Percentiles rank a stretch among this genome's conserved stretches.
Conservation (phyloP, 352 stramenopile genomes). For the Globisporangium iwayamae region DNA sequence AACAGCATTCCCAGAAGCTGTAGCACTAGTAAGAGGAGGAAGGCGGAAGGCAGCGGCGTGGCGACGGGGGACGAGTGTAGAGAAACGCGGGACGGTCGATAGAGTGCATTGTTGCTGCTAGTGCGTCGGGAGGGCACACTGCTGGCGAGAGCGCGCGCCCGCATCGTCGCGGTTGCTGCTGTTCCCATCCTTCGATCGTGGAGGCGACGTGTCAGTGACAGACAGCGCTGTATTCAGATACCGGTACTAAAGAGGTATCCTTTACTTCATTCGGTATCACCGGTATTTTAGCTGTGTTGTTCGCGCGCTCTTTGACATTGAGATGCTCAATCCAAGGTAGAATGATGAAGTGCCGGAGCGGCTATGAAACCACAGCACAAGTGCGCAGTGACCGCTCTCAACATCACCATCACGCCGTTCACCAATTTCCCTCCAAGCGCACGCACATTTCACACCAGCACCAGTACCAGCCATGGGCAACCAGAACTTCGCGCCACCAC, state of each 20-base stretch:
- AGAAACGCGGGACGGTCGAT: not conserved
- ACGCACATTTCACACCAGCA: not conserved
- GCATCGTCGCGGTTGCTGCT: not conserved
- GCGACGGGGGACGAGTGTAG: not conserved
- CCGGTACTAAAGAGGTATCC: too few relatives aligned
- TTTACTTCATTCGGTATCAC: too few relatives aligned
- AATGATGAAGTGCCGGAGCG: too few relatives aligned
- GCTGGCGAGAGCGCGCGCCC: not conserved
- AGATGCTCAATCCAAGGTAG: too few relatives aligned
- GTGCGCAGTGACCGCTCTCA: too few relatives aligned
- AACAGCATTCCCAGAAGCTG: not conserved
- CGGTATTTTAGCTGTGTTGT: too few relatives aligned
- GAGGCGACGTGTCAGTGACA: conserved; percentile 2
- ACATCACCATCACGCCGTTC: not conserved
- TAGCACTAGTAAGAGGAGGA: not conserved
- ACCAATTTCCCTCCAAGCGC: not conserved
- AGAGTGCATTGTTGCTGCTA: not conserved
- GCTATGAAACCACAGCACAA: too few relatives aligned
- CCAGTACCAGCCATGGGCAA: not conserved
- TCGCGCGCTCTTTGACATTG: too few relatives aligned
- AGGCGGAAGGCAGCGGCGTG: not conserved
- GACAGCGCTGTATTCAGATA: too few relatives aligned
- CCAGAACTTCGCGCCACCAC: not conserved
- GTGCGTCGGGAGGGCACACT: not conserved
- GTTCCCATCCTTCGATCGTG: not conserved